Conservation (phyloP, 2,329 filamentous ascomycete species). For the Fusarium sp. region DNA sequence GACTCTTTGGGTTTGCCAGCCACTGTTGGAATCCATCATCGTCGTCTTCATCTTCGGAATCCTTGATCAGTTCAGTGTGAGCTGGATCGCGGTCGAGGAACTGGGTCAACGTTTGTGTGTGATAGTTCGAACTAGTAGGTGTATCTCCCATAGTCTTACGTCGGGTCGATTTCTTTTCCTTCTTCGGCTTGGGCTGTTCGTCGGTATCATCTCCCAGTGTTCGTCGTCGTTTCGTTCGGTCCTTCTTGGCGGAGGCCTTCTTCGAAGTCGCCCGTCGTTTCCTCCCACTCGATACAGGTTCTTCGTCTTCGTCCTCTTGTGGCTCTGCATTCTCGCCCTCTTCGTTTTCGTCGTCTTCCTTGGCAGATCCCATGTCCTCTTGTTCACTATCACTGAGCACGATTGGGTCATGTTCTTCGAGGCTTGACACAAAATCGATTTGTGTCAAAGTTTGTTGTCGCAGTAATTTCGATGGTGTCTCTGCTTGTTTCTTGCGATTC, state of each 20-base stretch:
- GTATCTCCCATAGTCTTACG: constrained; percentile 51
- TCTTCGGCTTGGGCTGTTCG: constrained; percentile 31
- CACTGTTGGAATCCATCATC: constrained; percentile 50
- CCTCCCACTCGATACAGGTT: constrained; percentile 41
- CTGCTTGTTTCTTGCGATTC: constrained; percentile 36
- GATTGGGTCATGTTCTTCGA: constrained; percentile 47
- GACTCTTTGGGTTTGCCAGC: constrained; percentile 48
- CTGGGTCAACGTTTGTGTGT: constrained; percentile 59
- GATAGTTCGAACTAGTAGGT: constrained; percentile 50
- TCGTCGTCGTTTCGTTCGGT: constrained; percentile 44
- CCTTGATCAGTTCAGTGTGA: constrained; percentile 47
- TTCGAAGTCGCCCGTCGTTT: constrained; percentile 38
- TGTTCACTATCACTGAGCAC: constrained; percentile 48
- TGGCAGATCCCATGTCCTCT: constrained; percentile 38
- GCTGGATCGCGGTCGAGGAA: constrained; percentile 46
- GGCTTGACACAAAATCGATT: constrained; percentile 54
- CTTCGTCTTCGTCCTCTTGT: constrained; percentile 31
- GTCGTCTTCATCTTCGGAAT: constrained; percentile 55
- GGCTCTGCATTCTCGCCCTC: constrained; percentile 27
- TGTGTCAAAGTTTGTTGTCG: constrained; percentile 59
- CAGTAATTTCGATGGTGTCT: constrained; percentile 37
- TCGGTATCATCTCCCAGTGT: constrained; percentile 45
- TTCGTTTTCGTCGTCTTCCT: constrained; percentile 32
- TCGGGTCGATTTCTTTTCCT: constrained; percentile 35
- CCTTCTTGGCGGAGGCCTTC: constrained; percentile 24